Base-by-base conservation (phyloP, 805 yeast species). In the Yarrowia bubula region DNA sequence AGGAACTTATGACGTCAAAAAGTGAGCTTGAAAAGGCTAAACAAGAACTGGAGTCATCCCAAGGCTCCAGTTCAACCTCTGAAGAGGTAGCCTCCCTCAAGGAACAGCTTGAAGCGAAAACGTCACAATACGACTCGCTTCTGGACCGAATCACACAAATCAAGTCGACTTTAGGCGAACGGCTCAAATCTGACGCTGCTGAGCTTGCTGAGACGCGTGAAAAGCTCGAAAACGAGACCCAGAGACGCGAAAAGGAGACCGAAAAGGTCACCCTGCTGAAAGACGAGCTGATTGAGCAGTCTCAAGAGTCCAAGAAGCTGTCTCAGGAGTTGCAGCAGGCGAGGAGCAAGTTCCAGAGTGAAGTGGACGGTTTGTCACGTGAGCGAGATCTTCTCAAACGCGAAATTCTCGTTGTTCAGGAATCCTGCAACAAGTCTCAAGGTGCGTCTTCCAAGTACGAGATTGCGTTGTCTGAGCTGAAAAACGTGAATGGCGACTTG, bases 91-190 rank as follows among this genome's bases (percentile, higher is more conserved):
- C 31, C 15, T 48, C 55, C 4, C 41, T 57, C 13, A 57, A 57
- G n/a, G 63, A 41, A 32, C 63, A 57, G 8, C 41, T 57, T 14
- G 50, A 58, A 22, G 80, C 75, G 39, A 75, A 74, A 28, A 69
- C 72, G 15, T 80, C 77, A 51, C 73, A 83, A 68, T 74, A 84
- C 61, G 76, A 77, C 60, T 68, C 68, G 22, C 69, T 78, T 13
- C 69, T 76, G 32, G 78, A 74, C 39, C 74, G 76, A 57, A 75
- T 78, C 35, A 68, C 76, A 7, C 73, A 72, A 17, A 76, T 79
- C 64, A 75, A 76, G 62, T 57, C 71, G 11, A 72, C 77, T 5
- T 75, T 72, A 76, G 83, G 75, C 73, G 83, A 74, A 78, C 80
- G 77, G 68, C 77, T 71, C 77, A 79, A 74, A 76, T 76, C 74